These are phyloP conservation scores for Cryoendolithus antarcticus DNA, from an alignment of 2,329 filamentous ascomycete species.

Conservation along the genomic window DNA sequence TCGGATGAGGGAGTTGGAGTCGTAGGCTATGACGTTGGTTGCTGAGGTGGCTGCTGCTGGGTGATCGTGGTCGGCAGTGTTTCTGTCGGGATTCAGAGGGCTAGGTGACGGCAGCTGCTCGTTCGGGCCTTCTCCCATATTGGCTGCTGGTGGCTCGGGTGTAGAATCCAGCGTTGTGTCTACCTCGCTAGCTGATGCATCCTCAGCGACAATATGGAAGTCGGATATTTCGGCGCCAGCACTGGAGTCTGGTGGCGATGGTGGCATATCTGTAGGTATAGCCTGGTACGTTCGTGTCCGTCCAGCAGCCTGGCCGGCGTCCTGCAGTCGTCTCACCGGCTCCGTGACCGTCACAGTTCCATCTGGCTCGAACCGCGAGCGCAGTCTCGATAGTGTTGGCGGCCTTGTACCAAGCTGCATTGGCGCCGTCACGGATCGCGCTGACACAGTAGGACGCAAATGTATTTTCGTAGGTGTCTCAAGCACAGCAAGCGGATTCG, in stretches of 20 bases:
- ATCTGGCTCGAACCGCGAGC: constrained; percentile 17
- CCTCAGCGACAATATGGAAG: neutral
- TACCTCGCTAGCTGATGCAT: neutral
- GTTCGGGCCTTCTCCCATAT: too few species aligned
- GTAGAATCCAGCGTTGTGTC: too few species aligned
- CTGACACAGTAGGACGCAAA: neutral
- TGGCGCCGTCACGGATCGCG: constrained; percentile 25
- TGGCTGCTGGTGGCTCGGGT: too few species aligned
- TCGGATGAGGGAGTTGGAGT: too few species aligned
- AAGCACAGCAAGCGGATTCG: neutral
- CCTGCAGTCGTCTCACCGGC: neutral
- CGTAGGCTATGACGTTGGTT: too few species aligned
- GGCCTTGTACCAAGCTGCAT: constrained; percentile 32
- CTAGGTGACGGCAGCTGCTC: too few species aligned
- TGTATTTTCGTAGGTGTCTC: neutral
- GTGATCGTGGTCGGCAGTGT: too few species aligned
- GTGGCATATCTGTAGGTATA: constrained; percentile 23
- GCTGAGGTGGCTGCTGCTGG: too few species aligned
- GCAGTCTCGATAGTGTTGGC: constrained; percentile 28
- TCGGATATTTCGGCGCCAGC: constrained; percentile 14
- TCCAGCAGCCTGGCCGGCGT: neutral
- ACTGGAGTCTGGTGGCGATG: constrained; percentile 23
- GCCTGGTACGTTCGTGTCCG: constrained; percentile 12
- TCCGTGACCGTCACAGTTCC: constrained; percentile 10
- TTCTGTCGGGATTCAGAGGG: too few species aligned